phyloP scores from a whole-genome alignment of 2,329 filamentous ascomycete genomes.

The Fusarium drepaniforme region DNA sequence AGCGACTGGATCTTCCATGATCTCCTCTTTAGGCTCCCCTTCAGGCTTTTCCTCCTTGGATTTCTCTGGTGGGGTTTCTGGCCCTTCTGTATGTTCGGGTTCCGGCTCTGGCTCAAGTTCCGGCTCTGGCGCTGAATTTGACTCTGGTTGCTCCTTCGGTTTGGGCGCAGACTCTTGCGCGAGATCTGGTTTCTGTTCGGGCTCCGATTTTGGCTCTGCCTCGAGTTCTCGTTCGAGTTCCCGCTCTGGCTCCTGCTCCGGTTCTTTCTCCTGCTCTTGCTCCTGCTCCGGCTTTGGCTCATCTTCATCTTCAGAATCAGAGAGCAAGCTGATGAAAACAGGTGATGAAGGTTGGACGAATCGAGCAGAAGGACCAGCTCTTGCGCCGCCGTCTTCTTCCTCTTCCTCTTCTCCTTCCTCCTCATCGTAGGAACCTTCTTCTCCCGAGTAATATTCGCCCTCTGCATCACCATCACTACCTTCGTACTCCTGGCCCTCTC shows the following conservation, averaged over 20 bases:
- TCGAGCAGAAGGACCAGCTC: constrained; percentile 21
- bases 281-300: constrained; percentile 33
- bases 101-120: neutral
- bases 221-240: neutral
- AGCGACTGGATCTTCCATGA: neutral
- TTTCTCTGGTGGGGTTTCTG: neutral
- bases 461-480: constrained; percentile 47
- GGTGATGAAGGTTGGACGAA: constrained; percentile 46
- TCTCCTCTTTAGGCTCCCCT: constrained; percentile 1
- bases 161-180: neutral
- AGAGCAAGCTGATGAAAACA: constrained; percentile 61
- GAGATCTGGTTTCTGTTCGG: neutral
- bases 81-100: neutral
- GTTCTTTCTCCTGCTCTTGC: neutral
- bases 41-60: neutral
- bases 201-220: neutral
- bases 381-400: constrained; percentile 27
- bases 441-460: constrained; percentile 43
- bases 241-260: neutral
- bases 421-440: constrained; percentile 44
- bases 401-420: constrained; percentile 30
- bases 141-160: neutral
- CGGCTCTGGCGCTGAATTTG: neutral
- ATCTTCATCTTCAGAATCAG: constrained; percentile 60
- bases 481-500: constrained; percentile 34